Percentiles rank a stretch among this genome's conserved stretches.
phyloP scores from a whole-genome alignment of 345 rosid genomes.

The Balakata baccata region DNA sequence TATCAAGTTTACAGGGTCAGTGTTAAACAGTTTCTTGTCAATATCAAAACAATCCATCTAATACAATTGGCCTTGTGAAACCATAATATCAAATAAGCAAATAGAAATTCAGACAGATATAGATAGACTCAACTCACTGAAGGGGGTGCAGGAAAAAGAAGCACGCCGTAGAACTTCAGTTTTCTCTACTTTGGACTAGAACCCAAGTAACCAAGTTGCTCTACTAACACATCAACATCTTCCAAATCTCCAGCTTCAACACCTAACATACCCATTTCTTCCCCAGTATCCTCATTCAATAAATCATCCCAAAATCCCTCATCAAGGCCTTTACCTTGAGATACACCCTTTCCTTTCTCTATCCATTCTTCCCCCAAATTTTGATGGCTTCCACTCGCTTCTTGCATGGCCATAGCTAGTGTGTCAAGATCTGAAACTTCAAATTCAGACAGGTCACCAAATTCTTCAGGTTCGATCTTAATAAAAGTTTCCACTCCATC shows the following conservation, averaged over 20 bases:
- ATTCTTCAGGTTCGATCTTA: conserved; percentile 42
- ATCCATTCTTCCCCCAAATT: conserved; percentile 17
- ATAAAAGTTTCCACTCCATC: conserved; percentile 24
- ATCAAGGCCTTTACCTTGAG: conserved; percentile 17
- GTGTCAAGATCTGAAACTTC: conserved; percentile 46
- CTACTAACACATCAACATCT: conserved; percentile 47
- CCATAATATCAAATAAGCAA: conserved; percentile 1
- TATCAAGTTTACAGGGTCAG: background rate
- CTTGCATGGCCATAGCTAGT: conserved; percentile 49
- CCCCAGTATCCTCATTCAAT: conserved; percentile 38
- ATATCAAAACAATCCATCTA: background rate
- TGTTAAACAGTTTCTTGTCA: conserved; percentile 8
- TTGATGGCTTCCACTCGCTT: conserved; percentile 31
- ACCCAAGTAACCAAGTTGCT: conserved; percentile 55
- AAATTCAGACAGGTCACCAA: conserved; percentile 37
- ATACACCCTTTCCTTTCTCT: conserved; percentile 26
- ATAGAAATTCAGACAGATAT: background rate
- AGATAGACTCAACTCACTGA: conserved; percentile 8
- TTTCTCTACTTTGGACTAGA: conserved; percentile 35
- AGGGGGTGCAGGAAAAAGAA: background rate
- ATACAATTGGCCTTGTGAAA: conserved; percentile 1
- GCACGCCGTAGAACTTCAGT: background rate
- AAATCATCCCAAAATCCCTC: conserved; percentile 63
- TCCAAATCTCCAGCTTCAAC: conserved; percentile 40
- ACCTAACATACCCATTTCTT: conserved; percentile 36